A percentile compares a stretch with the other conserved stretches of the same genome.
These are phyloP conservation scores for Yarrowia osloensis DNA, from an alignment of 805 yeast genomes.

Conservation along the genomic window DNA sequence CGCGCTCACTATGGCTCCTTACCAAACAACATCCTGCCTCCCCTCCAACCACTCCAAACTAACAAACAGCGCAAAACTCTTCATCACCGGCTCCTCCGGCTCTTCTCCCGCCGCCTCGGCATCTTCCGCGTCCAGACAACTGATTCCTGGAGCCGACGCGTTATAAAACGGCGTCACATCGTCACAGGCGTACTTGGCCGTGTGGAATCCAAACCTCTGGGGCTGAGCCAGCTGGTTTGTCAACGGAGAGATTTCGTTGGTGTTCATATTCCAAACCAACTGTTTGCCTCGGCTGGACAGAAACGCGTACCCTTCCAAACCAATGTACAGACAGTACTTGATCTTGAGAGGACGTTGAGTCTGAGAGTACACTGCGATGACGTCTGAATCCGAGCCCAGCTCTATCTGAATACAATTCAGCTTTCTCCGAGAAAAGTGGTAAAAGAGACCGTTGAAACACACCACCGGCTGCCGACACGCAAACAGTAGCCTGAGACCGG, in stretches of 20 bases:
- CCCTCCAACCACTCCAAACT: background rate
- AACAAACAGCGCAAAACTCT: background rate
- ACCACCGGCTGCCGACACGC: background rate
- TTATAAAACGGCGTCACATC: background rate
- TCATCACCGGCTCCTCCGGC: background rate
- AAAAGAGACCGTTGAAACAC: background rate
- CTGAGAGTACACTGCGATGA: too few relatives aligned
- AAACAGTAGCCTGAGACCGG: background rate
- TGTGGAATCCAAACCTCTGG: background rate
- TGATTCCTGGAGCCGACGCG: background rate
- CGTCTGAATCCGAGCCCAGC: too few relatives aligned
- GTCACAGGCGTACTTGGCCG: background rate
- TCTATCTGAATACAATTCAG: background rate
- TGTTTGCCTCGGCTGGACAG: background rate
- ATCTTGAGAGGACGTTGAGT: background rate
- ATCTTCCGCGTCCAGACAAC: background rate
- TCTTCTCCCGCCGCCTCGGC: background rate
- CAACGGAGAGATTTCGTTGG: background rate
- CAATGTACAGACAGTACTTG: background rate
- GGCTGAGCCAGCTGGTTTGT: background rate
- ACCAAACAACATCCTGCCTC: too few relatives aligned
- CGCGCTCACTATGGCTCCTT: too few relatives aligned
- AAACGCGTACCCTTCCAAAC: background rate
- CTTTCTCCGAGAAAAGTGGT: background rate
- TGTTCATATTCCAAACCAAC: background rate